A percentile compares a stretch with the other conserved stretches of the same genome.
Evolutionary conservation across 768 basidiomycete genomes (phyloP).

Genomic region (Megacollybia marginata): DNA sequence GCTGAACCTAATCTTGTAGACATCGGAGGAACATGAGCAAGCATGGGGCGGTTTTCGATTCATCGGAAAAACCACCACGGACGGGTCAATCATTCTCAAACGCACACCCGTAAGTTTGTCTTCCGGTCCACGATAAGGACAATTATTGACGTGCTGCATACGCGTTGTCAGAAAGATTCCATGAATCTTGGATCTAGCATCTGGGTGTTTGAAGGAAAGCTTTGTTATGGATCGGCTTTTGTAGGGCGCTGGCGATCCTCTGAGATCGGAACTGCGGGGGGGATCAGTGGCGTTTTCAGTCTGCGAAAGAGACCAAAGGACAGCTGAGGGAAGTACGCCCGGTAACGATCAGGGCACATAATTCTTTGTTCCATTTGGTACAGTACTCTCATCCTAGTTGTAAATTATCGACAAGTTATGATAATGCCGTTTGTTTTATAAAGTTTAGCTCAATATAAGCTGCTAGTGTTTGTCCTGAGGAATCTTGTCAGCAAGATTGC

Average conservation of each 20-base stretch:
- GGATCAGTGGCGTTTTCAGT: constrained; percentile 51
- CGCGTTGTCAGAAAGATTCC: constrained; percentile 28
- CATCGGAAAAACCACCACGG: constrained; percentile 47
- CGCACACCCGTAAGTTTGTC: constrained; percentile 47
- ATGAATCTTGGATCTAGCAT: constrained; percentile 34
- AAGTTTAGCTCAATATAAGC: neutral
- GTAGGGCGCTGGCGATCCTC: constrained; percentile 49
- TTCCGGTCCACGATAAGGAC: constrained; percentile 3
- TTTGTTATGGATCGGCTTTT: constrained; percentile 40
- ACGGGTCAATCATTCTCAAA: constrained; percentile 55
- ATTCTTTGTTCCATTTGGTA: neutral
- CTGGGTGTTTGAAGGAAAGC: constrained; percentile 53
- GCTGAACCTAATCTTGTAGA: constrained; percentile 25
- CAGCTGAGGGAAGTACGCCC: neutral
- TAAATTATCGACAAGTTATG: neutral
- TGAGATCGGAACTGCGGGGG: constrained; percentile 19
- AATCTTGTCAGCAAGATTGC: neutral
- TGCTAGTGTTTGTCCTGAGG: neutral
- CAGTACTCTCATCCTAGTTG: neutral
- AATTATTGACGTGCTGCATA: constrained; percentile 1
- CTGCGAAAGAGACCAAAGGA: constrained; percentile 29
- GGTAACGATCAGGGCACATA: neutral
- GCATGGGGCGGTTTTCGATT: constrained; percentile 66
- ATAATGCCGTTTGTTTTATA: neutral
- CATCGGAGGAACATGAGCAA: constrained; percentile 41